These are phyloP conservation scores for Mallotus japonicus DNA, from an alignment of 441 rosid genomes.

Conservation along the genomic window DNA sequence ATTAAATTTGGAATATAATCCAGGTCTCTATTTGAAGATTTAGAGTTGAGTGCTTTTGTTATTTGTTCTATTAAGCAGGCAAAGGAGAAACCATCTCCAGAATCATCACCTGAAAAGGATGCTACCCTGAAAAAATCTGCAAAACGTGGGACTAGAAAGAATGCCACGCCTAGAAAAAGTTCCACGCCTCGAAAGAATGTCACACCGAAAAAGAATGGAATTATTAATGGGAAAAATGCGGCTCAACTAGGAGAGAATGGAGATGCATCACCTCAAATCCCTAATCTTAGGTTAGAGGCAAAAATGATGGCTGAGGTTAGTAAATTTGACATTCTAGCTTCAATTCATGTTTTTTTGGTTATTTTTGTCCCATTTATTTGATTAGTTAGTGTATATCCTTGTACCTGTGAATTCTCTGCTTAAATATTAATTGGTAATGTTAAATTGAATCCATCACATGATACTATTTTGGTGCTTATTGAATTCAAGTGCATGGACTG, in stretches of 20 bases:
- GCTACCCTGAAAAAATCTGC: conserved; percentile 44
- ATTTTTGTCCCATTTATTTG: background rate
- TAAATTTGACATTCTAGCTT: conserved; percentile 7
- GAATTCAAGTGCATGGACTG: background rate
- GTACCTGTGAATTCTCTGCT: background rate
- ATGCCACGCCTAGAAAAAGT: conserved; percentile 15
- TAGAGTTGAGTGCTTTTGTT: conserved; percentile 2
- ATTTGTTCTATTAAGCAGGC: conserved; percentile 21
- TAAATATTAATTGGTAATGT: background rate
- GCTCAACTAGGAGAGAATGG: conserved; percentile 24
- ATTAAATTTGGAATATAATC: background rate
- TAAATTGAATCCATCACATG: background rate
- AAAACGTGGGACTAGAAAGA: conserved; percentile 10
- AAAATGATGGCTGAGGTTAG: conserved; percentile 71
- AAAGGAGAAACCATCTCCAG: conserved; percentile 42
- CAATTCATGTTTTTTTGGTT: background rate
- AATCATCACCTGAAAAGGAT: conserved; percentile 41
- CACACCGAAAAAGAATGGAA: conserved; percentile 51
- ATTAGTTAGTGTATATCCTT: background rate
- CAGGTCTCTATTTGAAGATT: background rate
- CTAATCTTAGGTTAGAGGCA: conserved; percentile 78
- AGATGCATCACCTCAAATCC: conserved; percentile 39
- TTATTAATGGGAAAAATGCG: conserved; percentile 32
- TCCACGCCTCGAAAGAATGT: conserved; percentile 1
- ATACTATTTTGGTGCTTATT: background rate